phyloP scores from a whole-genome alignment of 768 basidiomycete genomes.

The Podaxis sp. region DNA sequence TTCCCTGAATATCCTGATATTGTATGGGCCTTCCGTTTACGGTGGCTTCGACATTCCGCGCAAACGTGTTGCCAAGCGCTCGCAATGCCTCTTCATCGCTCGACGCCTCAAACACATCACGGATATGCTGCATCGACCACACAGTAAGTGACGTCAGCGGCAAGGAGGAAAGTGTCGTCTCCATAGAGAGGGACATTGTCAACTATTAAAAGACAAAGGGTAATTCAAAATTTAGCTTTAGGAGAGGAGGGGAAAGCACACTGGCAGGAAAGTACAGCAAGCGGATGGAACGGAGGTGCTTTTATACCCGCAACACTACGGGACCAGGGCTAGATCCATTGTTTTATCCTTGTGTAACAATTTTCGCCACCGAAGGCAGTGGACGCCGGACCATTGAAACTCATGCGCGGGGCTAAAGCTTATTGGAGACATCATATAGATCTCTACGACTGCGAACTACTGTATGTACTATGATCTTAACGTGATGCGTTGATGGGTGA shows the following conservation, averaged over 20 bases:
- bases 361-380: background rate
- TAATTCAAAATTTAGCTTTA: background rate
- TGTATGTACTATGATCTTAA: background rate
- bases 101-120: constrained; percentile 16
- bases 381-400: background rate
- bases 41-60: constrained; percentile 12
- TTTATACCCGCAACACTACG: background rate
- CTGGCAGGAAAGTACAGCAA: background rate
- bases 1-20: constrained; percentile 11
- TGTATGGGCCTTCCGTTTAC: constrained; percentile 14
- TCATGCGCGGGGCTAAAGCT: constrained; percentile 5
- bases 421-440: constrained; percentile 12
- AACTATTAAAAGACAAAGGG: background rate
- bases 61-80: constrained; percentile 13
- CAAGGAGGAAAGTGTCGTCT: constrained; percentile 5
- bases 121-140: constrained; percentile 17
- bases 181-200: background rate
- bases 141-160: constrained; percentile 14
- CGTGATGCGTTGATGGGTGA: background rate
- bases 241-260: background rate
- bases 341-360: background rate
- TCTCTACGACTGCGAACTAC: constrained; percentile 6
- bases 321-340: constrained; percentile 4
- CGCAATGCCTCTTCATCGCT: constrained; percentile 14
- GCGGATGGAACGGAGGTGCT: background rate